phyloP scores from a whole-genome alignment of 306 rosid species.

The Dalbergia oliveri region DNA sequence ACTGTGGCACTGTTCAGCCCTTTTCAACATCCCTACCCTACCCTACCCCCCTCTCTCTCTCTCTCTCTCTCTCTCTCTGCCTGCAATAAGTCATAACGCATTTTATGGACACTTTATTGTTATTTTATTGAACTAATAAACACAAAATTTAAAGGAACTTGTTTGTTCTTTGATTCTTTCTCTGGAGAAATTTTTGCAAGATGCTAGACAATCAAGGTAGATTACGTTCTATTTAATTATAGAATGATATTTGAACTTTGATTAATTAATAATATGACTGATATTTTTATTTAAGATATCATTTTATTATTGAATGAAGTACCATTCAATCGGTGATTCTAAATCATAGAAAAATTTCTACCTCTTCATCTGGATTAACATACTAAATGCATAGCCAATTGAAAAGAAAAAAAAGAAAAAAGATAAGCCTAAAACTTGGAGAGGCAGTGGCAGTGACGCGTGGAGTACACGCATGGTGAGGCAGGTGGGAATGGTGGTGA shows the following conservation, averaged over 20 bases:
- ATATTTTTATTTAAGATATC: too few relatives aligned
- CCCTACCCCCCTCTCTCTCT: too few relatives aligned
- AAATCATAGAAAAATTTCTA: not conserved
- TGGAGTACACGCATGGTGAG: conserved; percentile 31
- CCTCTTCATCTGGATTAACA: not conserved
- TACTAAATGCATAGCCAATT: not conserved
- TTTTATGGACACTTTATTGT: conserved; percentile 24
- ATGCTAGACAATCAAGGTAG: too few relatives aligned
- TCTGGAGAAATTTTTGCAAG: too few relatives aligned
- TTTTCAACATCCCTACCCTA: conserved; percentile 45
- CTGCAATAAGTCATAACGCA: conserved; percentile 41
- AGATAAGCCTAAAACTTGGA: not conserved
- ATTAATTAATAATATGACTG: too few relatives aligned
- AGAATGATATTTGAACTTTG: too few relatives aligned
- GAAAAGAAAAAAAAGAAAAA: not conserved
- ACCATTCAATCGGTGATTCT: too few relatives aligned
- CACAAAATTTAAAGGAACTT: not conserved
- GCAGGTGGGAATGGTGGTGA: not conserved
- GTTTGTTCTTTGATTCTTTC: not conserved
- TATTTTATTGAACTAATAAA: not conserved
- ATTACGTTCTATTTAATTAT: too few relatives aligned
- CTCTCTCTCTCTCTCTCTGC: not conserved
- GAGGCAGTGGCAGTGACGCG: conserved; percentile 7
- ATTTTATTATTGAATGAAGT: too few relatives aligned
- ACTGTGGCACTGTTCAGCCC: conserved; percentile 31